Evolutionary conservation across 345 rosid species (phyloP).

Genomic region (Ceriops decandra): DNA sequence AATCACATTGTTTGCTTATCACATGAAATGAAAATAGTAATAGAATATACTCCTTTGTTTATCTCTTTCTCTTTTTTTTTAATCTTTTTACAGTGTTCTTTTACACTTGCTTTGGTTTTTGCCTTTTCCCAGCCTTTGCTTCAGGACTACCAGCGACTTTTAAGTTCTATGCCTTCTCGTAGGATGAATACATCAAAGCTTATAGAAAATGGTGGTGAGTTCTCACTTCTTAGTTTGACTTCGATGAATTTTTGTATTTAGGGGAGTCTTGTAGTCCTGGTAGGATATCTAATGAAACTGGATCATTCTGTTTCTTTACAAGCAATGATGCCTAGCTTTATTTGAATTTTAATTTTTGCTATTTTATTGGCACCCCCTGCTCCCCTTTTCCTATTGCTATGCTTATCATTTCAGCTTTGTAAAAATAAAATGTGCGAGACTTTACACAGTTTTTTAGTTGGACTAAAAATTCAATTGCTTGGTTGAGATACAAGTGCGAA

Average conservation of each 20-base stretch:
- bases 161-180: slow-evolving; percentile 97
- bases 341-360: no score
- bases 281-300: not conserved
- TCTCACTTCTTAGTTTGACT: slow-evolving; percentile 11
- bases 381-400: no score
- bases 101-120: slow-evolving; percentile 29
- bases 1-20: not conserved
- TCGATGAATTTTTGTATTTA: slow-evolving; percentile 3
- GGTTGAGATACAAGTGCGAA: no score
- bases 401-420: no score
- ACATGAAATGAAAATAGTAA: not conserved
- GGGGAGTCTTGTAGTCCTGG: not conserved
- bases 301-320: no score
- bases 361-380: no score
- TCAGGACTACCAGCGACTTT: slow-evolving; percentile 98
- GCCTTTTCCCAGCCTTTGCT: slow-evolving; percentile 86
- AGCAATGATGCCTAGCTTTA: no score
- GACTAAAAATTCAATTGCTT: no score
- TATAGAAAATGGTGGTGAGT: slow-evolving; percentile 87
- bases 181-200: slow-evolving; percentile 94
- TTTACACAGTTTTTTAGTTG: no score
- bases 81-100: slow-evolving; percentile 11
- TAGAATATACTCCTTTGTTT: not conserved
- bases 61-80: slow-evolving; percentile 1
- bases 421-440: no score